A percentile compares a stretch with the other conserved stretches of the same genome.
Conservation (phyloP, 78 protist species). For the Protostelium mycophagum region DNA sequence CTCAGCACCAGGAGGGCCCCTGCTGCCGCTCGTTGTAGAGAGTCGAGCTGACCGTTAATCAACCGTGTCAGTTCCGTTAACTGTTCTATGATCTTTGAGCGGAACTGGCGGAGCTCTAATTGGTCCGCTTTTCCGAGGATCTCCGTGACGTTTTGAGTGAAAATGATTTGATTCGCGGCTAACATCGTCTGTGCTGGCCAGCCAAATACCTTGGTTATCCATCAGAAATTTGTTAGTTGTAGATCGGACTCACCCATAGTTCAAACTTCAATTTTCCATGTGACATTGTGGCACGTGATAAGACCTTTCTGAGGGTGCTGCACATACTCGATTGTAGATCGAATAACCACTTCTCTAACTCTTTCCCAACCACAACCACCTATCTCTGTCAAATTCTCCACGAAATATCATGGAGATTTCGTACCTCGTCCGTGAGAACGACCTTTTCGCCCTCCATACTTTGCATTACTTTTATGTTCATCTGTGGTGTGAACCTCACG, state of each 20-base stretch:
- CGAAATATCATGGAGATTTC: constrained; percentile 19
- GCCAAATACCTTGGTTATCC: too few species aligned
- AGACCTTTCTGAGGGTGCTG: not conserved
- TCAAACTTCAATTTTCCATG: constrained; percentile 7
- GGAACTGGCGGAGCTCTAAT: constrained; percentile 12
- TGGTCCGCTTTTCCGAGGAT: constrained; percentile 9
- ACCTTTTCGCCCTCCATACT: constrained; percentile 87
- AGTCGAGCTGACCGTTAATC: constrained; percentile 54
- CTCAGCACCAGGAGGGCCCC: constrained; percentile 89
- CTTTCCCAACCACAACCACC: constrained; percentile 72
- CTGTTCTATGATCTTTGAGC: constrained; percentile 38
- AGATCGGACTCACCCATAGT: too few species aligned
- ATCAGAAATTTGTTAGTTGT: too few species aligned
- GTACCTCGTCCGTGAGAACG: constrained; percentile 63
- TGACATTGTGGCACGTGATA: constrained; percentile 2
- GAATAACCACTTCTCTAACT: constrained; percentile 68
- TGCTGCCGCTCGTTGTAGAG: constrained; percentile 69
- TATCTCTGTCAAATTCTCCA: constrained; percentile 71
- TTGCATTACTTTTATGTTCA: constrained; percentile 49
- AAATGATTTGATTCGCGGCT: constrained; percentile 61
- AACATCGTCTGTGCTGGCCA: constrained; percentile 74
- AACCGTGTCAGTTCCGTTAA: constrained; percentile 70
- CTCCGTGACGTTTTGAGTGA: constrained; percentile 66
- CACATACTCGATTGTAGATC: constrained; percentile 61
- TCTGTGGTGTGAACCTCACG: constrained; percentile 44